Percentiles rank a stretch among this genome's conserved stretches.
These are phyloP conservation scores for Fusarium sp. DNA, from an alignment of 2,329 filamentous ascomycete species.

Conservation along the genomic window DNA sequence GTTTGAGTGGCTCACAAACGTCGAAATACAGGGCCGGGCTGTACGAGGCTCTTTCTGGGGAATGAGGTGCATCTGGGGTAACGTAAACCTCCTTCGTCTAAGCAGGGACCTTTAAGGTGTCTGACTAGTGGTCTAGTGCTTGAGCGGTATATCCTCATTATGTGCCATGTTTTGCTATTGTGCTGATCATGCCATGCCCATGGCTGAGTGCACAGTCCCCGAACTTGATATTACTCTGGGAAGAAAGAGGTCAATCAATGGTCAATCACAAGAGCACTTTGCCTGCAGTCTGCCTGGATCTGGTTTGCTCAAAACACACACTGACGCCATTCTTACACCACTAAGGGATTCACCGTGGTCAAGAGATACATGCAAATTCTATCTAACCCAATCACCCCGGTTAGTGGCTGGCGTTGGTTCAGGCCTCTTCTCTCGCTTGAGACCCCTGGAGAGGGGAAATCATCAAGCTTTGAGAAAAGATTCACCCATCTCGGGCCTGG, in stretches of 20 bases:
- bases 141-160: neutral
- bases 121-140: slow-evolving; percentile 14
- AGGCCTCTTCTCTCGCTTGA: neutral
- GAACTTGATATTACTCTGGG: neutral
- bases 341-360: slow-evolving; percentile 3
- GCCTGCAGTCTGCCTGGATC: neutral
- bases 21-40: slow-evolving; percentile 2
- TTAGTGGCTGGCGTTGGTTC: neutral
- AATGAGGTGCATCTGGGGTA: slow-evolving; percentile 37
- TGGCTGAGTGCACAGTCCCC: neutral
- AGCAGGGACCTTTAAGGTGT: slow-evolving; percentile 11
- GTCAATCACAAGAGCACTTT: slow-evolving; percentile 1
- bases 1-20: slow-evolving; percentile 37
- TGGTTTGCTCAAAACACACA: slow-evolving; percentile 1
- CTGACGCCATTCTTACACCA: slow-evolving; percentile 31
- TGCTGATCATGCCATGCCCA: neutral
- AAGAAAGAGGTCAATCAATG: neutral
- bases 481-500: neutral
- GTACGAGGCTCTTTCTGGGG: slow-evolving; percentile 26
- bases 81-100: slow-evolving; percentile 7
- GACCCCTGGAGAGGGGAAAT: slow-evolving; percentile 5
- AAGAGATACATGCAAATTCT: neutral
- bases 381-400: neutral
- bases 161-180: neutral
- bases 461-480: neutral